phyloP scores from a whole-genome alignment of 768 basidiomycete genomes.

The Trametes villosa region DNA sequence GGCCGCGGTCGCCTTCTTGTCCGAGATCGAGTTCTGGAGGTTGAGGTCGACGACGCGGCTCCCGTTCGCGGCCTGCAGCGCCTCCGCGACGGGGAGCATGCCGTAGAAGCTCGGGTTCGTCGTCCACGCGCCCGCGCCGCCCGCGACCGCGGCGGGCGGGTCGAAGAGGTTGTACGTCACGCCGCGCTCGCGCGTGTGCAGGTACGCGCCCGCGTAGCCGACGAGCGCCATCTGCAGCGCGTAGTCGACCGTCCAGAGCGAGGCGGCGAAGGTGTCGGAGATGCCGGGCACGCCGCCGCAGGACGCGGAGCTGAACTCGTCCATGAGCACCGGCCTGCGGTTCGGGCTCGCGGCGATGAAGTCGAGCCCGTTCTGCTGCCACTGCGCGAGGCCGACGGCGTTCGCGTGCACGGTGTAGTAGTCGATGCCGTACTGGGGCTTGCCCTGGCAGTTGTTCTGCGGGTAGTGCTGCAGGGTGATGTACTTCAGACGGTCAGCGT shows the following conservation, averaged over 20 bases:
- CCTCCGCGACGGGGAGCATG: slow-evolving; percentile 51
- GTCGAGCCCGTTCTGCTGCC: slow-evolving; percentile 50
- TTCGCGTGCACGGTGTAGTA: slow-evolving; percentile 53
- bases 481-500: slow-evolving; percentile 49
- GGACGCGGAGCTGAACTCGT: slow-evolving; percentile 58
- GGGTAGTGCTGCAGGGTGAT: slow-evolving; percentile 58
- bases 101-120: slow-evolving; percentile 56
- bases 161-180: slow-evolving; percentile 56
- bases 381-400: slow-evolving; percentile 45
- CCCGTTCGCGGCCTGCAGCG: slow-evolving; percentile 45
- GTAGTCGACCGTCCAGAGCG: slow-evolving; percentile 58
- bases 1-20: slow-evolving; percentile 46
- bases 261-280: slow-evolving; percentile 55
- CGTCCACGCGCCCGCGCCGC: slow-evolving; percentile 43
- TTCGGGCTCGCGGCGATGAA: slow-evolving; percentile 36
- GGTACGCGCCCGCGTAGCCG: slow-evolving; percentile 52
- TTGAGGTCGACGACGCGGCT: slow-evolving; percentile 52
- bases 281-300: slow-evolving; percentile 56
- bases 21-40: slow-evolving; percentile 41
- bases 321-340: slow-evolving; percentile 49
- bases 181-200: slow-evolving; percentile 59
- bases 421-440: slow-evolving; percentile 41
- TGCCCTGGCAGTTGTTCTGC: slow-evolving; percentile 46
- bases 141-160: slow-evolving; percentile 43
- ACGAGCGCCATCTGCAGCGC: slow-evolving; percentile 53